A percentile compares a stretch with the other conserved stretches of the same genome.
phyloP scores from a whole-genome alignment of 495 filamentous ascomycete species.

The Neurospora sp. region DNA sequence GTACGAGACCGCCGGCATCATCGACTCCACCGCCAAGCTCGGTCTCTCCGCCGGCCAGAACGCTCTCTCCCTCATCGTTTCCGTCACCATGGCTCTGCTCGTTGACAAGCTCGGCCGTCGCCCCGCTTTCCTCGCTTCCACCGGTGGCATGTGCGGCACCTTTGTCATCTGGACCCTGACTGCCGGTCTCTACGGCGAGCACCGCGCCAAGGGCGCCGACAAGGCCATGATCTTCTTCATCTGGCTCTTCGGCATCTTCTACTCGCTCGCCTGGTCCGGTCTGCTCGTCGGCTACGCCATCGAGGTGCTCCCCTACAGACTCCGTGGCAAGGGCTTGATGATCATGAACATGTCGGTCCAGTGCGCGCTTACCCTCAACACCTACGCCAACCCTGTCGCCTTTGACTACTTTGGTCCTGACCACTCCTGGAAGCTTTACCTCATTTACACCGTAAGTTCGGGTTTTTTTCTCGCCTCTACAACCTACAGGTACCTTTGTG shows the following conservation, averaged over 20 bases:
- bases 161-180: slow-evolving; percentile 49
- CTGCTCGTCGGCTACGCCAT: slow-evolving; percentile 57
- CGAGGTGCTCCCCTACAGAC: slow-evolving; percentile 63
- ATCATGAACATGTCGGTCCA: slow-evolving; percentile 44
- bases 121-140: slow-evolving; percentile 47
- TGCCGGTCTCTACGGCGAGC: slow-evolving; percentile 30
- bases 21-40: slow-evolving; percentile 38
- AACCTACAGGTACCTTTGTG: no score
- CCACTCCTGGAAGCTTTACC: slow-evolving; percentile 49
- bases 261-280: slow-evolving; percentile 53
- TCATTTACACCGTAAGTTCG: slow-evolving; percentile 50
- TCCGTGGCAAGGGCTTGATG: slow-evolving; percentile 52
- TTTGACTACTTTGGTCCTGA: slow-evolving; percentile 35
- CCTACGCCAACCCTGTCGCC: slow-evolving; percentile 52
- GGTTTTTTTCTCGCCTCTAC: background rate
- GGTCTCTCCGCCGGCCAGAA: slow-evolving; percentile 43
- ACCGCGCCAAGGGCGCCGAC: slow-evolving; percentile 27
- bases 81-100: slow-evolving; percentile 44
- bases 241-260: slow-evolving; percentile 44
- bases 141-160: slow-evolving; percentile 48
- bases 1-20: slow-evolving; percentile 48
- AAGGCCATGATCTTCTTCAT: slow-evolving; percentile 48
- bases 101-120: slow-evolving; percentile 53
- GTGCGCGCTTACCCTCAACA: slow-evolving; percentile 42
- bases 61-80: slow-evolving; percentile 43